These are phyloP conservation scores for Tubosaeta sp. DNA, from an alignment of 768 basidiomycete genomes.

Conservation along the genomic window DNA sequence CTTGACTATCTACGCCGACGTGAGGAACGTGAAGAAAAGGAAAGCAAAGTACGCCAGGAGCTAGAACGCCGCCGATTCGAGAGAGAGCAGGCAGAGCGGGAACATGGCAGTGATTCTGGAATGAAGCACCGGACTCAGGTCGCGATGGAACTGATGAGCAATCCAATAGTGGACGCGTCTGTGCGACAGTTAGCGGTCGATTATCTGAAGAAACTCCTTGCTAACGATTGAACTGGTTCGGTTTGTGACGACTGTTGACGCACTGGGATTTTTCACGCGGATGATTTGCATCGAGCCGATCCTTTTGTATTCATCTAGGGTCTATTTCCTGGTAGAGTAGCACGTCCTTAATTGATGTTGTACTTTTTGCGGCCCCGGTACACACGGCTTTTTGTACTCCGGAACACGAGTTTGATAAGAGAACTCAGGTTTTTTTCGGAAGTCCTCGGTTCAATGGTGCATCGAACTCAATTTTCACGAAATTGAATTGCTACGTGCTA, in stretches of 20 bases:
- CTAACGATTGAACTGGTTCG: constrained; percentile 27
- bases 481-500: too few relatives aligned
- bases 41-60: constrained; percentile 48
- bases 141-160: constrained; percentile 63
- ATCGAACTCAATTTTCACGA: too few relatives aligned
- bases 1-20: constrained; percentile 63
- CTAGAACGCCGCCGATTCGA: constrained; percentile 50
- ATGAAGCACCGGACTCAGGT: constrained; percentile 61
- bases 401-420: neutral
- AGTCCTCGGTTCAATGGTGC: too few relatives aligned
- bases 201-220: constrained; percentile 66
- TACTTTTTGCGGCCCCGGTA: neutral
- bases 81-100: constrained; percentile 53
- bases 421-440: too few relatives aligned
- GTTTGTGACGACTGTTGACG: constrained; percentile 4
- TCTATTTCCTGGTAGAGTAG: constrained; percentile 4
- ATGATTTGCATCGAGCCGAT: constrained; percentile 10
- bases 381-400: neutral
- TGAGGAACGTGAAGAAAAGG: constrained; percentile 67
- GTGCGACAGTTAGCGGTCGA: constrained; percentile 66
- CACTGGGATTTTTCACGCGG: constrained; percentile 4
- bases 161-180: constrained; percentile 51
- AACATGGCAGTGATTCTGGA: constrained; percentile 47
- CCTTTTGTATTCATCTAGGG: constrained; percentile 3
- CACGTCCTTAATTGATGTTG: constrained; percentile 5